These are phyloP conservation scores for Teratosphaeria epicoccoides DNA, from an alignment of 2,329 filamentous ascomycete species.

Conservation along the genomic window DNA sequence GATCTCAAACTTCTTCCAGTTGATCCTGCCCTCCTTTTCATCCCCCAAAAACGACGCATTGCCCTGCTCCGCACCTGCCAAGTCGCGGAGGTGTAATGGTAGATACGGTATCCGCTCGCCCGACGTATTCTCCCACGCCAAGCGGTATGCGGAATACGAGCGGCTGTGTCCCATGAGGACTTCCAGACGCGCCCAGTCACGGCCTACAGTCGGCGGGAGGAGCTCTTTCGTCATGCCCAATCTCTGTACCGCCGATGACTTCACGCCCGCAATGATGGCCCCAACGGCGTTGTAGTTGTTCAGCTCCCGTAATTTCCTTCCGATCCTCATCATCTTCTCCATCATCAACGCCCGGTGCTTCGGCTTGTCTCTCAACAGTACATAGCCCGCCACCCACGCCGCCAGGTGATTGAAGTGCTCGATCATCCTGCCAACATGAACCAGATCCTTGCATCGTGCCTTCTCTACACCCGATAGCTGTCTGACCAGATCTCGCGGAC, in stretches of 20 bases:
- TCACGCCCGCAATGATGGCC: slow-evolving; percentile 87
- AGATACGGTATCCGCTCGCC: slow-evolving; percentile 87
- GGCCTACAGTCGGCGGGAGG: slow-evolving; percentile 60
- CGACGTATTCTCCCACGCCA: slow-evolving; percentile 94
- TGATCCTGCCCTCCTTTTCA: slow-evolving; percentile 49
- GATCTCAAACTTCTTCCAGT: slow-evolving; percentile 98
- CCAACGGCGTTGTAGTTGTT: slow-evolving; percentile 97
- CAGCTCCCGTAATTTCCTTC: slow-evolving; percentile 68
- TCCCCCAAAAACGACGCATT: slow-evolving; percentile 76
- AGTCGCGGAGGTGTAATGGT: slow-evolving; percentile 75
- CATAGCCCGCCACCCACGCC: slow-evolving; percentile 43
- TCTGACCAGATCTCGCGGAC: slow-evolving; percentile 82
- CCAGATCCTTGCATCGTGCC: slow-evolving; percentile 50
- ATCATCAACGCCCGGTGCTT: slow-evolving; percentile 87
- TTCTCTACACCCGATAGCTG: slow-evolving; percentile 65
- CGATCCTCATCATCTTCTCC: slow-evolving; percentile 92
- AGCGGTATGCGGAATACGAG: slow-evolving; percentile 86
- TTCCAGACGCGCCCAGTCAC: slow-evolving; percentile 77
- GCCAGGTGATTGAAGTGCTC: slow-evolving; percentile 59
- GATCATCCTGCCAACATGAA: slow-evolving; percentile 90
- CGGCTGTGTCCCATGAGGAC: slow-evolving; percentile 90
- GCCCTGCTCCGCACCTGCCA: slow-evolving; percentile 85
- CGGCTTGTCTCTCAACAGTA: slow-evolving; percentile 80
- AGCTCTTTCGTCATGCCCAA: slow-evolving; percentile 69
- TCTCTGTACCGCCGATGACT: slow-evolving; percentile 75